Evolutionary conservation across 78 protist species (phyloP), one percentile per base, ranked within the genome.

Genomic region (Dictyostelium brefeldianum): DNA sequence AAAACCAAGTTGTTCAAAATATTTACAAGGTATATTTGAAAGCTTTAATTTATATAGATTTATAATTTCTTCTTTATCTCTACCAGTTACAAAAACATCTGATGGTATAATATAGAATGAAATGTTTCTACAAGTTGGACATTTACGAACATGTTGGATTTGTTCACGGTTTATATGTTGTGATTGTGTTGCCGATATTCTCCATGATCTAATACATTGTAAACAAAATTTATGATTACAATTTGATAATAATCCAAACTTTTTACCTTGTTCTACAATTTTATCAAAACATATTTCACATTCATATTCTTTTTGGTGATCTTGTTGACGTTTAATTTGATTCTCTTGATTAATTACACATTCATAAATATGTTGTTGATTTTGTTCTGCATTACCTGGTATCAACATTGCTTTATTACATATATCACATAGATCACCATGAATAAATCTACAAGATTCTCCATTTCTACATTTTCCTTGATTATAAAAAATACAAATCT

Each of bases 181-280:
- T 71, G 43, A 57, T 53, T 41, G 62, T 46, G 12, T 25, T 0
- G 90, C 71, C 0, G 43, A 50, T 11, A 59, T 59, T 20, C 90
- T 69, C 90, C 90, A 82, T 17, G 53, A 53, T 41, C 94, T 53
- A 46, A 89, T 89, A 51, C 94, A 89, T 12, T 78, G 77, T 29
- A 89, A 47, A 78, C 94, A 89, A 46, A 89, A 89, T 25, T 59
- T 59, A 47, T 89, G 94, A 27, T 78, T 27, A n/a, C 94, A 89
- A n/a, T 80, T 74, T 11, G 53, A 31, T 8, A 89, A 36, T 41
- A 89, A 20, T 31, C 94, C 94, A 29, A 74, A 89, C 22, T 77
- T 81, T 15, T 48, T 74, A 14, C 47, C 64, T 20, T 54, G 51
- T 5, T 89, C 89, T 10, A 67, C 84, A n/a, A n/a, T n/a, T n/a